phyloP scores from a whole-genome alignment of 129 eudicot genomes.

The Arctium lappa region DNA sequence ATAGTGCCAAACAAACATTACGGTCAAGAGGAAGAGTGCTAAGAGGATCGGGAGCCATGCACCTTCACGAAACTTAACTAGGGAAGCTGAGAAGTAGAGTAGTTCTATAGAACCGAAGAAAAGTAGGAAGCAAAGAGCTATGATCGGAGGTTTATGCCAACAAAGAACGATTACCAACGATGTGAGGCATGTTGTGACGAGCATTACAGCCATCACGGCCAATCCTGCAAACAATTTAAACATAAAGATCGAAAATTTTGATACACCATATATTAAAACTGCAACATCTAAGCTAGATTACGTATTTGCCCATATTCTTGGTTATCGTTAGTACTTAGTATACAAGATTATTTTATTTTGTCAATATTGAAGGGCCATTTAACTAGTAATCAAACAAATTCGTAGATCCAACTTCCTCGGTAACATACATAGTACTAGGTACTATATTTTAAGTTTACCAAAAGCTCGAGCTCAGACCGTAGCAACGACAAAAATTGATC shows the following conservation, averaged over 20 bases:
- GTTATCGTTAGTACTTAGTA: neutral
- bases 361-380: too few relatives aligned
- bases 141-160: conserved; percentile 62
- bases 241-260: neutral
- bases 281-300: neutral
- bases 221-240: conserved; percentile 42
- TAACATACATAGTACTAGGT: too few relatives aligned
- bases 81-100: conserved; percentile 60
- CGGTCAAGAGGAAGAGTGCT: conserved; percentile 42
- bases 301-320: neutral
- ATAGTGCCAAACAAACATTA: conserved; percentile 87
- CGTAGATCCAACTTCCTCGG: too few relatives aligned
- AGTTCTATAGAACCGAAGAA: conserved; percentile 77
- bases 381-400: too few relatives aligned
- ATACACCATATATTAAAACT: neutral
- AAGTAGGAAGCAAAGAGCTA: conserved; percentile 55
- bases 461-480: neutral
- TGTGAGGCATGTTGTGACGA: conserved; percentile 79
- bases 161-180: conserved; percentile 64
- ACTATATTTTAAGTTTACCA: too few relatives aligned
- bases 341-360: neutral
- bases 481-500: neutral
- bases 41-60: conserved; percentile 69
- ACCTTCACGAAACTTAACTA: conserved; percentile 61
- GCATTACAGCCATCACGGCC: conserved; percentile 70